A percentile compares a stretch with the other conserved stretches of the same genome.
These are phyloP conservation scores for Boletus subcaerulescens DNA, from an alignment of 768 basidiomycete genomes.

Conservation along the genomic window DNA sequence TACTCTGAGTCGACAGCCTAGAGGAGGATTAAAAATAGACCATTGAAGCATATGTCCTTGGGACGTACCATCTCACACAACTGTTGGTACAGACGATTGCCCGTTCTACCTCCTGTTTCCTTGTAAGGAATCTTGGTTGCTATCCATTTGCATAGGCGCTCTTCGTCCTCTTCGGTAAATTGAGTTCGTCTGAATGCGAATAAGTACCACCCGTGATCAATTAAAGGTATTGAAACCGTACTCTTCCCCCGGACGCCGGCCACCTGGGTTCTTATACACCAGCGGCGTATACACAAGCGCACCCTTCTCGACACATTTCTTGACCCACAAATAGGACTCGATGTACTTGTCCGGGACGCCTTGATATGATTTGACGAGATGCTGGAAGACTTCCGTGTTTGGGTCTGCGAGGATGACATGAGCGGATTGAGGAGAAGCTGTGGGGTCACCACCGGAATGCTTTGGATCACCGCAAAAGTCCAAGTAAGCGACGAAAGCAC, in stretches of 20 bases:
- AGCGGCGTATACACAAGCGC: conserved; percentile 66
- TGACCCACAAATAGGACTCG: conserved; percentile 81
- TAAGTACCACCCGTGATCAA: background rate
- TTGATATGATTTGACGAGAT: conserved; percentile 71
- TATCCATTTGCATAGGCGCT: conserved; percentile 73
- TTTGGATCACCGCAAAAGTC: conserved; percentile 25
- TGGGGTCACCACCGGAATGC: conserved; percentile 81
- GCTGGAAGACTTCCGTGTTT: conserved; percentile 70
- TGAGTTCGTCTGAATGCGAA: conserved; percentile 58
- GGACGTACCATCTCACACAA: conserved; percentile 62
- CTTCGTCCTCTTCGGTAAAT: conserved; percentile 76
- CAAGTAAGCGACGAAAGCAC: background rate
- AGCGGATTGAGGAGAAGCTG: conserved; percentile 66
- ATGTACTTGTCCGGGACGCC: conserved; percentile 69
- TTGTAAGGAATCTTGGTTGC: conserved; percentile 82
- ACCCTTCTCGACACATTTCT: conserved; percentile 74
- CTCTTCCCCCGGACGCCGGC: conserved; percentile 80
- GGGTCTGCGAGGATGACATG: conserved; percentile 79
- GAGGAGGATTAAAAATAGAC: background rate
- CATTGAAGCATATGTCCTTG: background rate
- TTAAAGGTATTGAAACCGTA: conserved; percentile 31
- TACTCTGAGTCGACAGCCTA: conserved; percentile 70
- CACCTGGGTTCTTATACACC: conserved; percentile 82
- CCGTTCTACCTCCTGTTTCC: conserved; percentile 76
- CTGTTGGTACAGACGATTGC: conserved; percentile 81